These are phyloP conservation scores for Trichoderma sp. DNA, from an alignment of 2,329 filamentous ascomycete genomes.

Conservation along the genomic window DNA sequence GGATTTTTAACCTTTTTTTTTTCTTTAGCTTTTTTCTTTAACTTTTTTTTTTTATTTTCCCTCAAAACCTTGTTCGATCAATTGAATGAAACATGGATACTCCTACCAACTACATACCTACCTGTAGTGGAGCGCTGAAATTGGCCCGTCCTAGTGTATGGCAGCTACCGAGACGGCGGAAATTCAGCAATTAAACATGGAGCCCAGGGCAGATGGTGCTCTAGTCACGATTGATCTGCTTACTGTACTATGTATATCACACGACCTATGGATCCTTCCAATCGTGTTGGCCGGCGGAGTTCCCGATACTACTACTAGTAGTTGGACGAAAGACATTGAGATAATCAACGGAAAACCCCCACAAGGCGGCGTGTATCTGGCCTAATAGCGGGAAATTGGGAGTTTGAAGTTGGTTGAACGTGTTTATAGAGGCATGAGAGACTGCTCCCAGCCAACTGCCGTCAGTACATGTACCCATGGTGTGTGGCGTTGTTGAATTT, in stretches of 20 bases:
- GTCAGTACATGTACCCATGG: neutral
- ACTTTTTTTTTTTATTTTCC: neutral
- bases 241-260: neutral
- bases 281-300: neutral
- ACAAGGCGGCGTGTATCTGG: neutral
- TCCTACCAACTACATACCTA: neutral
- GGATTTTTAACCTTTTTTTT: too few relatives aligned
- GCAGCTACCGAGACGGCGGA: neutral
- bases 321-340: neutral
- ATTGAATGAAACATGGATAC: neutral
- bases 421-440: neutral
- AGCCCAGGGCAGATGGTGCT: neutral
- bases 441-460: neutral
- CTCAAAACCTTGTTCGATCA: neutral
- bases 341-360: neutral
- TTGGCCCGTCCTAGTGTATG: neutral
- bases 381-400: neutral
- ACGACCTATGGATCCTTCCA: neutral
- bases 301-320: neutral
- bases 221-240: neutral
- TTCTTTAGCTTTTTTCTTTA: neutral
- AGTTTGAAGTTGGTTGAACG: neutral
- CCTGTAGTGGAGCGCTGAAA: constrained; percentile 1
- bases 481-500: neutral
- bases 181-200: constrained; percentile 10